Evolutionary conservation across 352 stramenopile species (phyloP).

Genomic region (Globisporangium nodosum): DNA sequence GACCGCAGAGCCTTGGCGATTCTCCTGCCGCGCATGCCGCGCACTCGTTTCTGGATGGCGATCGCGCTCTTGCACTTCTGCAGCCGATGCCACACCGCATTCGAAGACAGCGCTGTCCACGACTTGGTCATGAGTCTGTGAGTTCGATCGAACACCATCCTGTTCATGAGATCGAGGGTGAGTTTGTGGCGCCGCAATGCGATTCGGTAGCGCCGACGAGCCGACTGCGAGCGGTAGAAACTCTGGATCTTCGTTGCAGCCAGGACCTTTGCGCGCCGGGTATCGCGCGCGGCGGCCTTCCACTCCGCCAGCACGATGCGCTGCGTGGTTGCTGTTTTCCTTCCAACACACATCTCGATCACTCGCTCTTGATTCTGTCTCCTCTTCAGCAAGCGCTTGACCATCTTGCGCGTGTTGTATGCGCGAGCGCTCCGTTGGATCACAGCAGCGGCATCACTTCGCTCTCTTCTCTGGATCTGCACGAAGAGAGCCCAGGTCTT

Average conservation of each 20-base stretch:
- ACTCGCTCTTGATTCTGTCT: conserved; percentile 34
- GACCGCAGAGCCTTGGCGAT: conserved; percentile 28
- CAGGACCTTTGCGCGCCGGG: conserved; percentile 6
- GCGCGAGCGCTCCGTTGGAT: conserved; percentile 39
- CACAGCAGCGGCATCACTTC: conserved; percentile 17
- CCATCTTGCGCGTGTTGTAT: conserved; percentile 29
- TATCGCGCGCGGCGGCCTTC: conserved; percentile 7
- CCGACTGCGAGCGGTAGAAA: conserved; percentile 22
- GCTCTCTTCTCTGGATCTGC: conserved; percentile 24
- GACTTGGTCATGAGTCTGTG: conserved; percentile 18
- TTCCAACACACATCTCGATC: conserved; percentile 30
- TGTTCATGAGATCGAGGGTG: conserved; percentile 44
- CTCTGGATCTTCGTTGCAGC: conserved; percentile 34
- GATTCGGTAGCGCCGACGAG: conserved; percentile 27
- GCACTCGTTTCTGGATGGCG: conserved; percentile 39
- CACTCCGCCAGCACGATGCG: conserved; percentile 16
- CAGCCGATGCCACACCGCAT: conserved; percentile 44
- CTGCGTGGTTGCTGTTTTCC: conserved; percentile 15
- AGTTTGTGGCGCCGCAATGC: conserved; percentile 38
- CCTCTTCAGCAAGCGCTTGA: conserved; percentile 28
- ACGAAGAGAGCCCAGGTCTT: conserved; percentile 34
- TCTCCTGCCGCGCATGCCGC: conserved; percentile 36
- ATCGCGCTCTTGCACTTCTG: conserved; percentile 39
- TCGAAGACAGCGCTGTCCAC: conserved; percentile 37
- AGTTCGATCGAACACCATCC: conserved; percentile 31